Percentiles rank a stretch among this genome's conserved stretches.
phyloP scores from a whole-genome alignment of 441 rosid genomes.

The Populus hybrid region DNA sequence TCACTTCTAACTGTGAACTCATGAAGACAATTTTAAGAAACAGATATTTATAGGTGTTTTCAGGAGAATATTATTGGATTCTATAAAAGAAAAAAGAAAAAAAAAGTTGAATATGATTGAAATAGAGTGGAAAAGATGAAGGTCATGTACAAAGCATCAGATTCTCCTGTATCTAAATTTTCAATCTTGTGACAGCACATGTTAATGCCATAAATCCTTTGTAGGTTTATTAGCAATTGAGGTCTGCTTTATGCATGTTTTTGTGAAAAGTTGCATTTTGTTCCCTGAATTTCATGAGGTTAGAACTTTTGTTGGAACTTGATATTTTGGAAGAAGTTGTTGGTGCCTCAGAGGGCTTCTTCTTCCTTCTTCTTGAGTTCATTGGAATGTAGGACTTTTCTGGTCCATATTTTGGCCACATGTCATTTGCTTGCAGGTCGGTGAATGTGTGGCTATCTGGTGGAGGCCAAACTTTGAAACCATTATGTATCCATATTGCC shows the following conservation, averaged over 20 bases:
- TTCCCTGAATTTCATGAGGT: background rate
- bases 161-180: background rate
- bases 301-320: background rate
- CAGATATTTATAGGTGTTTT: background rate
- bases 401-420: background rate
- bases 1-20: background rate
- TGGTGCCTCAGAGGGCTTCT: background rate
- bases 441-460: constrained; percentile 96
- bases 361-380: background rate
- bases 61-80: background rate
- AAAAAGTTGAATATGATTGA: background rate
- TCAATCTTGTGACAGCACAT: background rate
- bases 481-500: constrained; percentile 96
- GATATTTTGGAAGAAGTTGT: background rate
- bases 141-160: background rate
- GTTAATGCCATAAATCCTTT: no score
- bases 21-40: background rate
- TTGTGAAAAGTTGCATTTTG: background rate
- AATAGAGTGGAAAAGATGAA: background rate
- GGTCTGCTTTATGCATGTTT: background rate
- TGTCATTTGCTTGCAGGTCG: constrained; percentile 53
- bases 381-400: background rate
- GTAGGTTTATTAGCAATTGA: background rate
- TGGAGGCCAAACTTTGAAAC: constrained; percentile 99
- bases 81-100: background rate